These are phyloP conservation scores for Coemansia guatemalensis DNA, from an alignment of 192 early-diverging fungal genomes.

Conservation along the genomic window DNA sequence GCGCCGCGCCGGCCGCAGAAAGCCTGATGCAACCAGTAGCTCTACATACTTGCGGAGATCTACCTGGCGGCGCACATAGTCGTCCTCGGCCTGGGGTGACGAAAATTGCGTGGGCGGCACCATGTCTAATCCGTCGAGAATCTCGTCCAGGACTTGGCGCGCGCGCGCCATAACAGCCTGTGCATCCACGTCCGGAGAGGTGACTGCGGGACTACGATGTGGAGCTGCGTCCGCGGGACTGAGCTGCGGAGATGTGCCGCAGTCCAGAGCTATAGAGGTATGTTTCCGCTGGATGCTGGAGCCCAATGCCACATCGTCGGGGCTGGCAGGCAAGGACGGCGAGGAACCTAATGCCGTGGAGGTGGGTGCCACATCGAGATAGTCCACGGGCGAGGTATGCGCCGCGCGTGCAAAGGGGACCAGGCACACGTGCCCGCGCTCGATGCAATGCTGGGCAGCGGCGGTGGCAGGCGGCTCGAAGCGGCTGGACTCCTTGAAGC, in stretches of 20 bases:
- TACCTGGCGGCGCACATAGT: slow-evolving; percentile 52
- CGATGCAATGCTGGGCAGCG: slow-evolving; percentile 1
- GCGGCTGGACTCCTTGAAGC: slow-evolving; percentile 31
- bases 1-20: slow-evolving; percentile 57
- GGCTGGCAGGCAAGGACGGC: too few species aligned
- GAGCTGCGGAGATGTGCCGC: too few species aligned
- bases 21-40: slow-evolving; percentile 66
- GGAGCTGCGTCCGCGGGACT: neutral
- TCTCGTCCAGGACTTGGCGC: slow-evolving; percentile 36
- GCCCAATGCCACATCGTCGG: too few species aligned
- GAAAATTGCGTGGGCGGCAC: slow-evolving; percentile 38
- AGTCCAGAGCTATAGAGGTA: too few species aligned
- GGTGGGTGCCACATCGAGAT: slow-evolving; percentile 31
- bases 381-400: slow-evolving; percentile 17
- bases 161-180: slow-evolving; percentile 17
- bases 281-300: too few species aligned
- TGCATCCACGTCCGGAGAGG: neutral
- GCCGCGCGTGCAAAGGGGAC: slow-evolving; percentile 24
- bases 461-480: neutral
- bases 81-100: slow-evolving; percentile 38
- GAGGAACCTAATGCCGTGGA: neutral
- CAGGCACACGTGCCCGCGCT: slow-evolving; percentile 44
- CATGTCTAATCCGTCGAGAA: slow-evolving; percentile 32
- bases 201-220: neutral
- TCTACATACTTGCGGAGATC: slow-evolving; percentile 73